Conservation (phyloP, 352 stramenopile species). For the Globisporangium camurandrum region DNA sequence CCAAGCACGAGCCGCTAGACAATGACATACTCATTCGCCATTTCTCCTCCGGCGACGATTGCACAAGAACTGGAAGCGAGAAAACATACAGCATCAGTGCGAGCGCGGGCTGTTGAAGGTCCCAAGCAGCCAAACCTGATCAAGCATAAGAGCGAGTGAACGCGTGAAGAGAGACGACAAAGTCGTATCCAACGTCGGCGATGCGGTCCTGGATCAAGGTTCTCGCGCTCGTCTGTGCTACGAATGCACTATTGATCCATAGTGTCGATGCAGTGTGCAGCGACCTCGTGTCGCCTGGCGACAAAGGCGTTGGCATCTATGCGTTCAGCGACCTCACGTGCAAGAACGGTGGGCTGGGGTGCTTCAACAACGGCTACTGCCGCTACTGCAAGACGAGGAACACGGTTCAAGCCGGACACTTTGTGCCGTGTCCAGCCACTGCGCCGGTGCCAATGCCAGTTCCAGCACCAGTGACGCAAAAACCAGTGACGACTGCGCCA, state of each 20-base stretch:
- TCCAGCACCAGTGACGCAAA: background rate
- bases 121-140: background rate
- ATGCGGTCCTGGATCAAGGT: conserved; percentile 8
- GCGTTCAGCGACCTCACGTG: conserved; percentile 10
- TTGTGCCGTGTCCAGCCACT: conserved; percentile 4
- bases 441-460: background rate
- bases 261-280: conserved; percentile 1
- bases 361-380: conserved; percentile 8
- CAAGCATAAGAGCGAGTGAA: background rate
- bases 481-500: background rate
- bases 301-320: conserved; percentile 7
- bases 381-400: conserved; percentile 19
- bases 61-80: background rate
- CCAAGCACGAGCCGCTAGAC: no score
- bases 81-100: background rate
- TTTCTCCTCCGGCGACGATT: conserved; percentile 1
- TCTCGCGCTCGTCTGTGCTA: conserved; percentile 1
- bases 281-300: conserved; percentile 2
- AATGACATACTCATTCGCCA: conserved; percentile 7
- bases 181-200: conserved; percentile 1
- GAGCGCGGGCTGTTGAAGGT: background rate
- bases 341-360: conserved; percentile 15
- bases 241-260: background rate
- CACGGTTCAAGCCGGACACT: conserved; percentile 12
- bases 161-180: background rate